Conservation (phyloP, 306 rosid species). For the Sphenostylis stenocarpa region DNA sequence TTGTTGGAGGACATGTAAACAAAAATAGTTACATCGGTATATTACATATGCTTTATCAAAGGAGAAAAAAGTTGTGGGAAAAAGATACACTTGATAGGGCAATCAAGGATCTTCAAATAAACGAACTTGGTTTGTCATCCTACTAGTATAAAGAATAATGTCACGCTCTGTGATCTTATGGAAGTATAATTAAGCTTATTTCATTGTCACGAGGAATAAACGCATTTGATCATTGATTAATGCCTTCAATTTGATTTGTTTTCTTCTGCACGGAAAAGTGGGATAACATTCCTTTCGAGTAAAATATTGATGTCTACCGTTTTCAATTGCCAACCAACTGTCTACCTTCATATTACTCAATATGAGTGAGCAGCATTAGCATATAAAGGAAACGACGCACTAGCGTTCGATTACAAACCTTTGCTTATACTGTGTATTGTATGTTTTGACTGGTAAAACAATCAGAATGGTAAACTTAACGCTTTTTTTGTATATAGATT, state of each 20-base stretch:
- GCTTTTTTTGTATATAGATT: not conserved
- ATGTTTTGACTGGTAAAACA: not conserved
- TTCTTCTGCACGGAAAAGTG: not conserved
- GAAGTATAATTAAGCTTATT: not conserved
- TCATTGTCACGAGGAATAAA: not conserved
- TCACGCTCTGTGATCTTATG: no score
- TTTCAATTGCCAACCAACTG: not conserved
- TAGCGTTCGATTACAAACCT: not conserved
- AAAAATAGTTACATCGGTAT: not conserved
- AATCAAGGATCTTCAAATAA: not conserved
- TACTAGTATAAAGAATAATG: no score
- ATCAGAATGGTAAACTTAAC: not conserved
- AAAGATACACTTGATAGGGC: not conserved
- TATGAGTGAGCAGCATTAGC: not conserved
- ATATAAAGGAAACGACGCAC: not conserved
- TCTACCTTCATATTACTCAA: not conserved
- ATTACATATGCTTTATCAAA: not conserved
- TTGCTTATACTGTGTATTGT: not conserved
- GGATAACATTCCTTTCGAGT: not conserved
- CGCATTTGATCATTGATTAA: not conserved
- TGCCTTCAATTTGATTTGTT: not conserved
- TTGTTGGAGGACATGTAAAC: no score
- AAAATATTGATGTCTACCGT: not conserved
- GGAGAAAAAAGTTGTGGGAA: no score
- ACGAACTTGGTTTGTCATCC: not conserved